These are phyloP conservation scores for Lachnellula hyalina DNA, from an alignment of 2,329 filamentous ascomycete species.

Conservation along the genomic window DNA sequence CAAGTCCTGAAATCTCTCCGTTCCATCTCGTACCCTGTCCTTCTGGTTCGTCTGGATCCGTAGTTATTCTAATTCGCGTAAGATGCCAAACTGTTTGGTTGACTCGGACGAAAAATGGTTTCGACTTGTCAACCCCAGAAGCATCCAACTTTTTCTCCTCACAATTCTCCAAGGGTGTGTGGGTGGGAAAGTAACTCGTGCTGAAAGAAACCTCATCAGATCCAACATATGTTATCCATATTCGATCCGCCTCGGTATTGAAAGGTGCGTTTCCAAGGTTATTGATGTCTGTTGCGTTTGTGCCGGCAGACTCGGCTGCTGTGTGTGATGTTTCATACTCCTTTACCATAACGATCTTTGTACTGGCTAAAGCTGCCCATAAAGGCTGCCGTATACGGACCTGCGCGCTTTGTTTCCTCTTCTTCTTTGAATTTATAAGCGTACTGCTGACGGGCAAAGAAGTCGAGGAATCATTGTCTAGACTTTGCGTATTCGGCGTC, in stretches of 20 bases:
- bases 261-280: constrained; percentile 73
- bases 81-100: constrained; percentile 79
- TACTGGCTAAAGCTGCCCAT: constrained; percentile 91
- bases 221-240: constrained; percentile 78
- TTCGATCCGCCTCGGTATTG: constrained; percentile 62
- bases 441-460: constrained; percentile 16
- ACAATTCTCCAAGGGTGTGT: constrained; percentile 28
- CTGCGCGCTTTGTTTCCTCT: constrained; percentile 85
- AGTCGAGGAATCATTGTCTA: constrained; percentile 24
- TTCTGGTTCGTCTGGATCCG: constrained; percentile 29
- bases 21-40: constrained; percentile 56
- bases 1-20: constrained; percentile 63
- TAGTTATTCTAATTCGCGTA: constrained; percentile 58
- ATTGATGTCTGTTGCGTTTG: constrained; percentile 71
- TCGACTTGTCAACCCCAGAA: constrained; percentile 57
- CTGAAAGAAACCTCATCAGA: constrained; percentile 74
- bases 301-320: constrained; percentile 65
- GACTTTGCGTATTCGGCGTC: constrained; percentile 16
- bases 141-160: constrained; percentile 32
- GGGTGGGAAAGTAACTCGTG: constrained; percentile 58
- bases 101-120: constrained; percentile 73
- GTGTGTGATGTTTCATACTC: constrained; percentile 80
- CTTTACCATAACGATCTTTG: constrained; percentile 93
- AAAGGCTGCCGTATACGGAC: constrained; percentile 86
- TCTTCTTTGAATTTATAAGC: constrained; percentile 66